Conservation (phyloP, 1,139 yeast species). For the Candida tetrigidarum region DNA sequence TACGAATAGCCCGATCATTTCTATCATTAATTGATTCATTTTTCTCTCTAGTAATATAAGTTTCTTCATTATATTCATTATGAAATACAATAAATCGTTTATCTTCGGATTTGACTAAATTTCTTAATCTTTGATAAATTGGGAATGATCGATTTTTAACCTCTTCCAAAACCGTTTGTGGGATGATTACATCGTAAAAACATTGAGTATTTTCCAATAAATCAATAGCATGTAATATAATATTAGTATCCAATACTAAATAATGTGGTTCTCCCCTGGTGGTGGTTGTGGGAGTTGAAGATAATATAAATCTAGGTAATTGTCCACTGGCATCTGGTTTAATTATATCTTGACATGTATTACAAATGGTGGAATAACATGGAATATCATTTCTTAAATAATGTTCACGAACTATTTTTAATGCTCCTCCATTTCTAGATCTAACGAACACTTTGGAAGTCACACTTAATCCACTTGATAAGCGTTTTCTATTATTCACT, state of each 20-base stretch:
- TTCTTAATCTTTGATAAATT: slow-evolving; percentile 81
- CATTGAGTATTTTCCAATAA: slow-evolving; percentile 76
- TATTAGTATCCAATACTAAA: slow-evolving; percentile 84
- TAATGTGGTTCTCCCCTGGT: slow-evolving; percentile 59
- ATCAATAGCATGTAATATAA: slow-evolving; percentile 88
- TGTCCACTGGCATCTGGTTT: slow-evolving; percentile 61
- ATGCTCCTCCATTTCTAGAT: slow-evolving; percentile 87
- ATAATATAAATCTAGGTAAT: slow-evolving; percentile 52
- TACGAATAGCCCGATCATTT: slow-evolving; percentile 90
- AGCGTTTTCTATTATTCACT: slow-evolving; percentile 41
- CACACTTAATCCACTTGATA: slow-evolving; percentile 64
- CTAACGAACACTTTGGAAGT: slow-evolving; percentile 93
- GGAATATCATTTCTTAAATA: slow-evolving; percentile 92
- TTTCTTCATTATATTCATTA: slow-evolving; percentile 82
- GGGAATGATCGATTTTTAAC: slow-evolving; percentile 89
- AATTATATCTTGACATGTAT: slow-evolving; percentile 58
- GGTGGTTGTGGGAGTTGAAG: slow-evolving; percentile 51
- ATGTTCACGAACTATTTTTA: slow-evolving; percentile 92
- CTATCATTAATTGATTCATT: slow-evolving; percentile 86
- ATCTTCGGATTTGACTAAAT: slow-evolving; percentile 74
- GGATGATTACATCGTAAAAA: slow-evolving; percentile 87
- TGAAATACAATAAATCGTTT: slow-evolving; percentile 92
- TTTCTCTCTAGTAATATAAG: slow-evolving; percentile 64
- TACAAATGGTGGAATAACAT: slow-evolving; percentile 78
- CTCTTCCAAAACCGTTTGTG: slow-evolving; percentile 94